Evolutionary conservation across 2,329 filamentous ascomycete species (phyloP), one percentile per base, ranked within the genome.

Genomic region (Bipolaris sorokiniana): DNA sequence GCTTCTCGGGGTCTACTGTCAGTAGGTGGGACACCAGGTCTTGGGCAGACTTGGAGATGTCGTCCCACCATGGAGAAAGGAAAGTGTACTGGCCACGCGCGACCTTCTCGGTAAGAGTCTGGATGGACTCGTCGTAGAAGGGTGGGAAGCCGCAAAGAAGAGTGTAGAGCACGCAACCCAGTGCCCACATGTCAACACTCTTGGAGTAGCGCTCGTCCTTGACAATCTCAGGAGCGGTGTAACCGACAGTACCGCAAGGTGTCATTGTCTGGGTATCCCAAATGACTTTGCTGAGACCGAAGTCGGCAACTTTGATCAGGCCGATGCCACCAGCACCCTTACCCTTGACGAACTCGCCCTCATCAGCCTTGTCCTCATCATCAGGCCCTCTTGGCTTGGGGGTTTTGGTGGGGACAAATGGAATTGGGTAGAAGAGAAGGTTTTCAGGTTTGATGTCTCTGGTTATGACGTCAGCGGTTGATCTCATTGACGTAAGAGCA

Each of bases 371-470:
- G 73, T 98, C 94, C 78, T 99, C 95, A 67, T 99, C 95, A 26
- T 95, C 95, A 2, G 92, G 88, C 55, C 89, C 87, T 73, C 84
- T 89, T 1, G 92, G 91, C 78, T 92, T 92, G 1, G 91, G 92
- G 51, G 87, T 82, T 73, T 88, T 94, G 5, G 90, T 89, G 0
- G 93, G 91, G 18, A 96, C 78, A 62, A 95, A 88, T 0, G 92
- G 89, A 57, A 88, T 90, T 3, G 93, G 94, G 67, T 91, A 91
- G 78, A 97, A 99, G 3, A 99, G 82, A 53, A 99, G 87, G 72
- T 99, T 99, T 78, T 99, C 95, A 0, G 95, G 95, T 79, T 99
- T 99, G 79, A 99, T 99, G 75, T 97, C 93, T 77, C 92, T 97
- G 71, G 47, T 45, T 46, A 75, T 72, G 64, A 76, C 68, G 73